Evolutionary conservation across 257 asterid genomes (phyloP).

Genomic region (Parsonsia alboflavescens): DNA sequence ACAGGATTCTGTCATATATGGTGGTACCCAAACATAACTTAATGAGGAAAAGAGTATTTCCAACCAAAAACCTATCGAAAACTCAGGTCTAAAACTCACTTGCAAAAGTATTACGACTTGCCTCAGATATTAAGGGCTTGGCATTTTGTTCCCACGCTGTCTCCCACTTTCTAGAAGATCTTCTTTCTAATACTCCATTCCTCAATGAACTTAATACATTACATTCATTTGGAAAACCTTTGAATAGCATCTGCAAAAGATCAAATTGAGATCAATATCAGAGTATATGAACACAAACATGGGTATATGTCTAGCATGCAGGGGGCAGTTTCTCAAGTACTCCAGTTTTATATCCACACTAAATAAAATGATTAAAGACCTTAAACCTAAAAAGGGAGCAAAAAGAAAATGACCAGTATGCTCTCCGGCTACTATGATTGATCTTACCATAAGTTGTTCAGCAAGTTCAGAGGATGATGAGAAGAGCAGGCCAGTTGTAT

Average conservation of each 20-base stretch:
- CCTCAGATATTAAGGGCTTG: constrained; percentile 68
- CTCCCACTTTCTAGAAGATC: constrained; percentile 70
- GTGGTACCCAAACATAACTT: too few relatives aligned
- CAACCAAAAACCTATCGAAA: not conserved
- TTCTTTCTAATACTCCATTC: constrained; percentile 53
- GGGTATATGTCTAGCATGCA: not conserved
- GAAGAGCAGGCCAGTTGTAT: constrained; percentile 85
- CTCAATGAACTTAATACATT: constrained; percentile 57
- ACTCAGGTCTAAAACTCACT: not conserved
- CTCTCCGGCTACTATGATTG: not conserved
- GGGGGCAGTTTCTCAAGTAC: not conserved
- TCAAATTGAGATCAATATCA: not conserved
- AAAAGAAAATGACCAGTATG: not conserved
- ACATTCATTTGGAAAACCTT: constrained; percentile 76
- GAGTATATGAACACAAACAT: not conserved
- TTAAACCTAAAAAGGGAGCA: not conserved
- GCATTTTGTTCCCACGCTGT: constrained; percentile 84
- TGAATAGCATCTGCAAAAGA: constrained; percentile 58
- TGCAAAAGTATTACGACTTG: constrained; percentile 19
- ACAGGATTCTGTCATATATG: too few relatives aligned
- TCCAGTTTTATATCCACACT: not conserved
- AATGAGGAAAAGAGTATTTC: not conserved
- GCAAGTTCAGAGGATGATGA: constrained; percentile 92
- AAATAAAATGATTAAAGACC: not conserved
- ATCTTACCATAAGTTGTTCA: constrained; percentile 80